These are phyloP conservation scores for Simmondsia chinensis DNA, from an alignment of 148 eudicot genomes.

Conservation along the genomic window DNA sequence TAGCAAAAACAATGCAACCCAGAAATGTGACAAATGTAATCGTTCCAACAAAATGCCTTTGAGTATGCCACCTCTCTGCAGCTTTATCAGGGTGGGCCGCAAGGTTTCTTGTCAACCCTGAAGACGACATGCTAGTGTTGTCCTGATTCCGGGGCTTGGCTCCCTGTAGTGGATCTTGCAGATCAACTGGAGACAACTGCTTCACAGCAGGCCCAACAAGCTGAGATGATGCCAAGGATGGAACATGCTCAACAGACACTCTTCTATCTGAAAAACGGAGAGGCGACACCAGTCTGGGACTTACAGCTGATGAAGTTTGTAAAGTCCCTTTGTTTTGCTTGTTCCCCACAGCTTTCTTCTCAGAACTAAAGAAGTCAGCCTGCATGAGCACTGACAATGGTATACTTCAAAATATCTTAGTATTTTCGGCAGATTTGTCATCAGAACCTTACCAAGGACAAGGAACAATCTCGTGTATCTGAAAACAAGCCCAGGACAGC, in stretches of 20 bases:
- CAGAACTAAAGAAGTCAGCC: constrained; percentile 63
- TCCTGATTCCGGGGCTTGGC: constrained; percentile 28
- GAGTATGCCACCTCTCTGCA: constrained; percentile 39
- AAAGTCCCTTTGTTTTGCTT: constrained; percentile 41
- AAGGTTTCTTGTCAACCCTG: constrained; percentile 73
- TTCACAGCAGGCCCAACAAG: constrained; percentile 76
- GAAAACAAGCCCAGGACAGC: constrained; percentile 53
- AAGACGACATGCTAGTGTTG: constrained; percentile 35
- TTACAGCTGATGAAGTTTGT: constrained; percentile 23
- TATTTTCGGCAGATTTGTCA: constrained; percentile 1
- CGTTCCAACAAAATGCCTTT: constrained; percentile 33
- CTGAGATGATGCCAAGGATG: constrained; percentile 40
- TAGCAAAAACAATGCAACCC: constrained; percentile 55
- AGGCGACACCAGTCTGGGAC: constrained; percentile 46
- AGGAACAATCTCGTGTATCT: constrained; percentile 77
- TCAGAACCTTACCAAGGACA: constrained; percentile 63
- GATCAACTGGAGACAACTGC: constrained; percentile 69
- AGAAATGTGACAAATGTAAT: constrained; percentile 47
- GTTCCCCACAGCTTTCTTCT: constrained; percentile 43
- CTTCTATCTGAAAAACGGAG: constrained; percentile 41
- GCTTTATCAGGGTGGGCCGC: constrained; percentile 30
- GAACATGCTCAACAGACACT: constrained; percentile 41
- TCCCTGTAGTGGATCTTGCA: constrained; percentile 42
- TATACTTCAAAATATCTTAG: constrained; percentile 3
- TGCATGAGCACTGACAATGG: constrained; percentile 21